phyloP scores from a whole-genome alignment of 352 stramenopile species.

The Phytopythium vexans region DNA sequence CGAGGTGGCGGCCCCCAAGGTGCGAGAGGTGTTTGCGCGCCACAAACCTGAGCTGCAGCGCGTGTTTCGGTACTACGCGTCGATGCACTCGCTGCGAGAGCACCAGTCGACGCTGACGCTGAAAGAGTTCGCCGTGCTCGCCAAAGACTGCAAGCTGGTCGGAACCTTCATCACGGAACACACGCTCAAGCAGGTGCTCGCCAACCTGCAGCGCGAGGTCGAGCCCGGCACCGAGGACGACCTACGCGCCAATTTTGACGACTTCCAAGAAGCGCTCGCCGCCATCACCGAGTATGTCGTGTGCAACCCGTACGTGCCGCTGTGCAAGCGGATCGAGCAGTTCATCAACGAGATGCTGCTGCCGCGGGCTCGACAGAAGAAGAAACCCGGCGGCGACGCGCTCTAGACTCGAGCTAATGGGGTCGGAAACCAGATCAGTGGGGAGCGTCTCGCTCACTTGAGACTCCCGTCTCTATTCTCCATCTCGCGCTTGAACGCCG shows the following conservation, averaged over 20 bases:
- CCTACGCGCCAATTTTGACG: constrained; percentile 54
- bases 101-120: constrained; percentile 72
- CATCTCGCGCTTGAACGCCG: constrained; percentile 68
- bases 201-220: constrained; percentile 66
- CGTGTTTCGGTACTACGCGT: constrained; percentile 81
- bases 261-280: constrained; percentile 71
- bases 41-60: constrained; percentile 66
- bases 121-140: constrained; percentile 55
- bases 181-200: constrained; percentile 75
- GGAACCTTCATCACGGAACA: constrained; percentile 76
- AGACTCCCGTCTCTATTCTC: constrained; percentile 21
- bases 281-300: constrained; percentile 77
- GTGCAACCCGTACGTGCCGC: constrained; percentile 72
- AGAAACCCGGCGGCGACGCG: constrained; percentile 16
- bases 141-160: constrained; percentile 72
- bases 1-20: constrained; percentile 60
- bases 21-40: constrained; percentile 69
- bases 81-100: constrained; percentile 70
- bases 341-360: constrained; percentile 79
- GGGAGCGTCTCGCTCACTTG: constrained; percentile 11
- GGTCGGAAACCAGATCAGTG: no score
- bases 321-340: constrained; percentile 75
- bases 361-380: constrained; percentile 68
- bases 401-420: neutral
- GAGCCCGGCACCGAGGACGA: constrained; percentile 26